These are phyloP conservation scores for Aspergillus sclerotioniger DNA, from an alignment of 495 filamentous ascomycete genomes.

Conservation along the genomic window DNA sequence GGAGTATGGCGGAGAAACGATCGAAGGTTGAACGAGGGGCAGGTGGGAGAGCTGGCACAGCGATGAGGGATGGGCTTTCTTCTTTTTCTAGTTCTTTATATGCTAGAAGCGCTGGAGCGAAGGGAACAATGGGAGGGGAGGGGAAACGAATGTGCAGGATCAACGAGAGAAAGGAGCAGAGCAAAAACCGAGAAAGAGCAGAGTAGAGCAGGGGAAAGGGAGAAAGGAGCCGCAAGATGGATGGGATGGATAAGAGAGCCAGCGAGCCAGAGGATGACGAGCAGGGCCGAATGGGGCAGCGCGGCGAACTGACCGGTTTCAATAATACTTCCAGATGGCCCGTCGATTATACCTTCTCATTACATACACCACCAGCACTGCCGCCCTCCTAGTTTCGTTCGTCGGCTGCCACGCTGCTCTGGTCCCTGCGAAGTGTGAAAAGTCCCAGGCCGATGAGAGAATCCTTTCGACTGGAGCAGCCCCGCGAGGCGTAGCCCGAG, in stretches of 20 bases:
- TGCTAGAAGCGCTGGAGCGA: neutral
- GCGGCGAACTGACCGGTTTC: neutral
- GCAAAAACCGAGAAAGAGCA: neutral
- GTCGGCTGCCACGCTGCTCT: neutral
- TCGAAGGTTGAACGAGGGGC: conserved; percentile 14
- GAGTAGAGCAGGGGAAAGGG: conserved; percentile 7
- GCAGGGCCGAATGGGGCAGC: conserved; percentile 2
- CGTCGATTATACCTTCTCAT: neutral
- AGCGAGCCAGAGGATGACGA: conserved; percentile 14
- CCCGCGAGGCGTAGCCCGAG: too few species aligned
- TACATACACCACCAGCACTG: neutral
- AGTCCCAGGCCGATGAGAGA: too few species aligned
- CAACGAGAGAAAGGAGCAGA: conserved; percentile 2
- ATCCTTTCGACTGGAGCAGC: too few species aligned
- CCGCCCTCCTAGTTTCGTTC: neutral
- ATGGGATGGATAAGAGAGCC: conserved; percentile 9
- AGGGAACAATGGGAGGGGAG: neutral
- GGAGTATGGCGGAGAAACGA: conserved; percentile 17
- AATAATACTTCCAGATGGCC: conserved; percentile 10
- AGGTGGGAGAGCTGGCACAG: conserved; percentile 1
- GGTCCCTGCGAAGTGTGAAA: too few species aligned
- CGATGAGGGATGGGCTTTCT: neutral
- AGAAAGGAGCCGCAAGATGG: conserved; percentile 12
- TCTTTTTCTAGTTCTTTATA: conserved; percentile 13
- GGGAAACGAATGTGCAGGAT: conserved; percentile 1